Base-by-base conservation (phyloP, 768 basidiomycete genomes). In the Steccherinum ochraceum region DNA sequence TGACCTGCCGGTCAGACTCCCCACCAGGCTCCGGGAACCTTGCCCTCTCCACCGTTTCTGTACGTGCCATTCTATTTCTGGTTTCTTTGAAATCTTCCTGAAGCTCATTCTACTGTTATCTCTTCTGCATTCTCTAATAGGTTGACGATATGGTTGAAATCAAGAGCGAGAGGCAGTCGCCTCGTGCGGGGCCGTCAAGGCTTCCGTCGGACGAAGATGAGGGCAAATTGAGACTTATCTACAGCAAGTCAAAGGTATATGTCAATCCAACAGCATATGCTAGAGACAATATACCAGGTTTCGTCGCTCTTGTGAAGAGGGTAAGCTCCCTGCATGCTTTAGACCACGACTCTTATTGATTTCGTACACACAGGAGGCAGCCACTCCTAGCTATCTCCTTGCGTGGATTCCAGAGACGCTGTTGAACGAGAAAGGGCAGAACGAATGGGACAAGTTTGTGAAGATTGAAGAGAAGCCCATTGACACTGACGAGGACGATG, bases 391-490 rank as follows among this genome's bases (percentile, higher is more conserved):
- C 3, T 89, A 91, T 65, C 72, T 94, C 4, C 75, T 97, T 1
- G 89, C 90, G 2, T 98, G 95, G 95, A 89, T 97, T 40, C 95
- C 95, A 23, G 90, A 96, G 61, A 77, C 79, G 2, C 67, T 96
- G 30, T 71, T 96, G 48, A 82, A 87, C 52, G 85, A 92, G 70
- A 88, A 81, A 60, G 92, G 93, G 2, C 66, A 81, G 4, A 76
- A 78, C 0, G 93, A 97, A 66, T 89, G 89, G 81, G 86, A 91
- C 65, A 94, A 93, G 64, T 97, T 93, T 59, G 74, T 87, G 42
- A 85, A 80, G 66, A 84, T 89, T 19, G 93, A 95, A 64, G 88
- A 85, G 65, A 80, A 74, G 53, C 66, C 78, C 3, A 64, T 59
- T 21, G 53, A 63, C 3, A 76, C 81, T 40, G 85, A 87, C 45